Base-by-base conservation (phyloP, 352 stramenopile species). In the Globisporangium irregulare region DNA sequence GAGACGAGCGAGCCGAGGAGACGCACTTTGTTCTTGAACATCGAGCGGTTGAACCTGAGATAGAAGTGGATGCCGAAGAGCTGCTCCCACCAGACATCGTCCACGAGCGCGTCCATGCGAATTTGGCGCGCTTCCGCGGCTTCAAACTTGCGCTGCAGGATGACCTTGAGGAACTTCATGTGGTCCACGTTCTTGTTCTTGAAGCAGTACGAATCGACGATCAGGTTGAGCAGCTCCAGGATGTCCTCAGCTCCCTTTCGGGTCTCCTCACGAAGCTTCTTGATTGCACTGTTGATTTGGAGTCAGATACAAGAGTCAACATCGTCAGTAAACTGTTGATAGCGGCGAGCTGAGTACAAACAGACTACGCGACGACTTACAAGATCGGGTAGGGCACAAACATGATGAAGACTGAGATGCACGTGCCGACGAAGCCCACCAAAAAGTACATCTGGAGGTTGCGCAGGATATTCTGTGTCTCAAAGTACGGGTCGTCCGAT, bases 141-240 rank as follows among this genome's bases (percentile, higher is more conserved):
- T 27, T 90, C 79, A 59, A 94, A 94, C 61, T 93, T 92, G 54
- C 80, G 82, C 12, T 81, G 66, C 32, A 94, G 73, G 57, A 91
- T 92, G 15, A 92, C 67, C 25, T 78, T 83, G 10, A 94, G 62
- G 55, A 94, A 90, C 50, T 94, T 88, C 83, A 94, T 90, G 73
- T 92, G 75, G 29, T 92, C 83, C 32, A 91, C 74, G 61, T 92
- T 91, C 73, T 92, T 94, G 77, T 90, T 91, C 73, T 91, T 91
- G 75, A 94, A 94, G 66, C 86, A 94, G 75, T 94, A 94, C 46
- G 84, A 89, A 65, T 94, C 86, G 4, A 94, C 75, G 64, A 94
- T 90, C 64, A 94, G 75, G 62, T 94, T 92, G 9, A 92, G 77
- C 36, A 94, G 68, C 51, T 92, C 86, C 7, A 90, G 50, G 25